Evolutionary conservation across 2,329 filamentous ascomycete species (phyloP).

Genomic region (Fusarium transvaalense): DNA sequence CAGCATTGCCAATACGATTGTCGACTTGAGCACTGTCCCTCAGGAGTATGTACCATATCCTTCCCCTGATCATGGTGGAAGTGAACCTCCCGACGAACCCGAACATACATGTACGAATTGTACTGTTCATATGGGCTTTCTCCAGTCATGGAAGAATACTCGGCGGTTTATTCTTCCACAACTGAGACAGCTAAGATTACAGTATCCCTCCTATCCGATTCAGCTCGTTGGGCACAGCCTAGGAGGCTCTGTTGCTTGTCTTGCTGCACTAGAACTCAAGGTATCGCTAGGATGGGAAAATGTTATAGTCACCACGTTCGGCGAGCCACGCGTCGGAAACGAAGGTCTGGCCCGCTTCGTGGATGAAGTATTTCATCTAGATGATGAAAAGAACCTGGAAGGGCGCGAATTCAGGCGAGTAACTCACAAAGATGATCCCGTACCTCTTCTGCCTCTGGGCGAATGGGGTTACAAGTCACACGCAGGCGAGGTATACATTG

Average conservation of each 20-base stretch:
- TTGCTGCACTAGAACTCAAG: conserved; percentile 86
- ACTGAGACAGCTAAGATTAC: conserved; percentile 68
- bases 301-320: conserved; percentile 87
- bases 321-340: conserved; percentile 81
- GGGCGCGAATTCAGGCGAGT: conserved; percentile 75
- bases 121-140: conserved; percentile 92
- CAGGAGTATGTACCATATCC: conserved; percentile 94
- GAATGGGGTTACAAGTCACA: conserved; percentile 93
- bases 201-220: conserved; percentile 78
- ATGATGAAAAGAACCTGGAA: conserved; percentile 51
- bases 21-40: conserved; percentile 88
- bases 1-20: conserved; percentile 89
- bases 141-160: conserved; percentile 84
- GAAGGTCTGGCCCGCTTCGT: conserved; percentile 66
- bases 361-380: conserved; percentile 64
- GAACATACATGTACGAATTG: conserved; percentile 80
- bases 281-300: conserved; percentile 79
- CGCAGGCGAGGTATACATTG: conserved; percentile 88
- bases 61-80: conserved; percentile 60
- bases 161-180: conserved; percentile 76
- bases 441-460: conserved; percentile 84
- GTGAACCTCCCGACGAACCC: conserved; percentile 52
- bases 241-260: conserved; percentile 89
- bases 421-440: conserved; percentile 88
- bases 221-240: conserved; percentile 91